A percentile compares a stretch with the other conserved stretches of the same genome.
phyloP scores from a whole-genome alignment of 352 stramenopile genomes.

The Phytophthora cajani region DNA sequence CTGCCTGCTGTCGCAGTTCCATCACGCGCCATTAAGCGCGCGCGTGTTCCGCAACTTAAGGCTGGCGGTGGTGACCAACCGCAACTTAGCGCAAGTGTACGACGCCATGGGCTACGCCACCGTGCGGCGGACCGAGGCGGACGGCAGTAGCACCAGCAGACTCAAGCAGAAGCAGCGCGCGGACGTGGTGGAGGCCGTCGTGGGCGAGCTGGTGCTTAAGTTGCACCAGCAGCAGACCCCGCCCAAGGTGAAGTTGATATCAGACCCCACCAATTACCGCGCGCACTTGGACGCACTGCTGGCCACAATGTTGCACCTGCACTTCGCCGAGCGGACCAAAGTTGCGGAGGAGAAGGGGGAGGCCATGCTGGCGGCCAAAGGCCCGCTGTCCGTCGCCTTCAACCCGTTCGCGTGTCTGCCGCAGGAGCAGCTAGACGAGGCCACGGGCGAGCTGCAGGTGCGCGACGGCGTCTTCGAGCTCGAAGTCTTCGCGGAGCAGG shows the following conservation, averaged over 20 bases:
- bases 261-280: conserved; percentile 20
- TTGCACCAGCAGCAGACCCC: conserved; percentile 30
- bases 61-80: conserved; percentile 69
- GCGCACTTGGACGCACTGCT: conserved; percentile 63
- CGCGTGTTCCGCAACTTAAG: conserved; percentile 74
- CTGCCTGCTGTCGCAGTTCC: conserved; percentile 73
- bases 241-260: conserved; percentile 1
- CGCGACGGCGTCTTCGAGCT: conserved; percentile 41
- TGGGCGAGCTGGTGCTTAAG: conserved; percentile 68
- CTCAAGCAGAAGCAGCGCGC: conserved; percentile 56
- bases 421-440: conserved; percentile 64
- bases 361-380: conserved; percentile 28
- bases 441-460: conserved; percentile 61
- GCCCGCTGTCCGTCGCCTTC: conserved; percentile 52
- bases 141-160: not conserved
- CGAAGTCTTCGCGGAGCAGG: conserved; percentile 22
- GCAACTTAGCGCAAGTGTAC: conserved; percentile 72
- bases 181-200: conserved; percentile 71
- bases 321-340: conserved; percentile 58
- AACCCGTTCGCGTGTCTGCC: conserved; percentile 74
- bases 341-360: conserved; percentile 28
- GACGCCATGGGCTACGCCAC: conserved; percentile 68
- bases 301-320: conserved; percentile 57
- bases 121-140: not conserved
- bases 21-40: conserved; percentile 56